phyloP scores from a whole-genome alignment of 129 eudicot species.

The Tanacetum coccineum region DNA sequence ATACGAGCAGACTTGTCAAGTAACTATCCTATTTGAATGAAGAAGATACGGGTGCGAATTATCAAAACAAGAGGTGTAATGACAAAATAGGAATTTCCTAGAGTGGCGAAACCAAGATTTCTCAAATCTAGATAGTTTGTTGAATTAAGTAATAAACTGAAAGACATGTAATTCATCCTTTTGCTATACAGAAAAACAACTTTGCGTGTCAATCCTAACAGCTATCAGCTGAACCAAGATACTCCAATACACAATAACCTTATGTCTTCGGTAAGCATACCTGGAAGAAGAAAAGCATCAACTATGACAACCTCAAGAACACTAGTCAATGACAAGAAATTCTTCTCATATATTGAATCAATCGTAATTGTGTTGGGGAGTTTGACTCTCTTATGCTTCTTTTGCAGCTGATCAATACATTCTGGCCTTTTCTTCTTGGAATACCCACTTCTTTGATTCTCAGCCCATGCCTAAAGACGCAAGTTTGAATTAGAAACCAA shows the following conservation, averaged over 20 bases:
- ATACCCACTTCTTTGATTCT: conserved; percentile 62
- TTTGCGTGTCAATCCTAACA: too few relatives aligned
- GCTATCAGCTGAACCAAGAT: background rate
- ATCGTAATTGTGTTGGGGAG: conserved; percentile 70
- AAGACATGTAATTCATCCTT: too few relatives aligned
- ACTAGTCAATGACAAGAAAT: conserved; percentile 68
- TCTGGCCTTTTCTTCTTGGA: conserved; percentile 71
- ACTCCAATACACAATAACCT: conserved; percentile 1
- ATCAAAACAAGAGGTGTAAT: too few relatives aligned
- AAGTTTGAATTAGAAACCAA: conserved; percentile 1
- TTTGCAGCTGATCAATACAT: conserved; percentile 53
- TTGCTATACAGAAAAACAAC: too few relatives aligned
- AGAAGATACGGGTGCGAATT: background rate
- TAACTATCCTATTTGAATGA: background rate
- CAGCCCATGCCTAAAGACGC: conserved; percentile 72
- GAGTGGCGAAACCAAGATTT: too few relatives aligned
- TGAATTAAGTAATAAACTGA: too few relatives aligned
- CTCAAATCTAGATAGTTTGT: too few relatives aligned
- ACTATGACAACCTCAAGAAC: conserved; percentile 80
- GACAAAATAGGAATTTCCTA: too few relatives aligned
- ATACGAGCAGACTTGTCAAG: background rate
- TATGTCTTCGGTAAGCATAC: conserved; percentile 29
- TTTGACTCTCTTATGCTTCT: conserved; percentile 72
- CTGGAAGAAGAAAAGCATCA: conserved; percentile 77
- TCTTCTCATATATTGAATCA: conserved; percentile 81